Evolutionary conservation across 129 eudicot species (phyloP).

Genomic region (Flaveria bidentis): DNA sequence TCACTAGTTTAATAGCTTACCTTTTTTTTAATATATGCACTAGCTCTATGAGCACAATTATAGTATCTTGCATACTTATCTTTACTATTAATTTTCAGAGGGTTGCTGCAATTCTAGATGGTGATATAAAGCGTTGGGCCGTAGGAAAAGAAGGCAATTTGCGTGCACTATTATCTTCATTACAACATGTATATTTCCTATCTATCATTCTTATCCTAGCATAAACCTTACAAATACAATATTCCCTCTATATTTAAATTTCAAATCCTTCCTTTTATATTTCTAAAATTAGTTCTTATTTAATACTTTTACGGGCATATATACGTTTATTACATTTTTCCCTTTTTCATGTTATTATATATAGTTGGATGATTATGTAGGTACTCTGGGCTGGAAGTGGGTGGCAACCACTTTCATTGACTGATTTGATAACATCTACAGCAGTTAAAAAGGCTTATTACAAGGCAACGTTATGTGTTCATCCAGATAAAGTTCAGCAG

Average conservation of each 20-base stretch:
- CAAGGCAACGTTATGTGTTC: slow-evolving; percentile 83
- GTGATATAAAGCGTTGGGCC: slow-evolving; percentile 86
- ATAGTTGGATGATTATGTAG: slow-evolving; percentile 43
- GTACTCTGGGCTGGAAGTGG: slow-evolving; percentile 85
- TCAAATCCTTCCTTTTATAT: too few species aligned
- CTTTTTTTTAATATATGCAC: not conserved
- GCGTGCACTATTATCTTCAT: slow-evolving; percentile 86
- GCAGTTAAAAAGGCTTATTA: slow-evolving; percentile 78
- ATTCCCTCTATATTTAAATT: not conserved
- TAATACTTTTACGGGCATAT: not conserved
- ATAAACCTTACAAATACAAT: not conserved
- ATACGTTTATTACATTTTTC: not conserved
- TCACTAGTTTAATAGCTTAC: not conserved
- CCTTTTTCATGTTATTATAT: not conserved
- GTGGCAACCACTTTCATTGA: slow-evolving; percentile 79
- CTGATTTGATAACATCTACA: slow-evolving; percentile 82
- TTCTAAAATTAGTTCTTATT: too few species aligned
- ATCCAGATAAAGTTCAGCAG: slow-evolving; percentile 97
- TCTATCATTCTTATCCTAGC: slow-evolving; percentile 1
- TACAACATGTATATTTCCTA: slow-evolving; percentile 50
- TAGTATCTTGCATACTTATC: not conserved
- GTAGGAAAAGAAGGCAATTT: slow-evolving; percentile 93
- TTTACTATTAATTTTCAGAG: slow-evolving; percentile 50
- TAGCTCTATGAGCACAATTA: not conserved
- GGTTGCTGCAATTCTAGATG: slow-evolving; percentile 66